Evolutionary conservation across 2,329 filamentous ascomycete species (phyloP).

Genomic region (Fusarium sarcochroum): DNA sequence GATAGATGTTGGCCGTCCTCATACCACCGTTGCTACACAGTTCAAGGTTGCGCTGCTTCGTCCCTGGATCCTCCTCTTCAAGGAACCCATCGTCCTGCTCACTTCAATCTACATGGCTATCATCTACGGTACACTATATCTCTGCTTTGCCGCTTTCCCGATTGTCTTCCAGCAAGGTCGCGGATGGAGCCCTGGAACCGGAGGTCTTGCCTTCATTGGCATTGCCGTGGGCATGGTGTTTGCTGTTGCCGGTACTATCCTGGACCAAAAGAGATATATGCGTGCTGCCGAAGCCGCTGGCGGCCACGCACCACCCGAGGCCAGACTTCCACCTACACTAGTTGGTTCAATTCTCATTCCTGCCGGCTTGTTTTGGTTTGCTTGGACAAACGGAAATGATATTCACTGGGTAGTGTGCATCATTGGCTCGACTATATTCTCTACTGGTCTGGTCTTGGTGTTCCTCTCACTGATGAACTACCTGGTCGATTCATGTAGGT

Average conservation of each 20-base stretch:
- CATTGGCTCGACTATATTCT: slow-evolving; percentile 62
- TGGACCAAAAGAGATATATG: slow-evolving; percentile 68
- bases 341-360: slow-evolving; percentile 72
- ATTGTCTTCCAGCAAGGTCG: slow-evolving; percentile 73
- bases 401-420: slow-evolving; percentile 71
- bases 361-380: slow-evolving; percentile 74
- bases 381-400: slow-evolving; percentile 70
- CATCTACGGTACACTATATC: slow-evolving; percentile 68
- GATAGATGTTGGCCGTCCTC: slow-evolving; percentile 60
- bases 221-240: slow-evolving; percentile 73
- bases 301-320: slow-evolving; percentile 74
- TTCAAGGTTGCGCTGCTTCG: slow-evolving; percentile 71
- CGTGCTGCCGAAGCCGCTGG: slow-evolving; percentile 60
- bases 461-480: slow-evolving; percentile 78
- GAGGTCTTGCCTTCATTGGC: slow-evolving; percentile 74
- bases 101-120: slow-evolving; percentile 75
- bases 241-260: slow-evolving; percentile 67
- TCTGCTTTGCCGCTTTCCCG: slow-evolving; percentile 68
- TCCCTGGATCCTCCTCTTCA: slow-evolving; percentile 75
- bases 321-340: slow-evolving; percentile 71
- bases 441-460: slow-evolving; percentile 71
- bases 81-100: slow-evolving; percentile 76
- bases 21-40: slow-evolving; percentile 60
- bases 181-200: slow-evolving; percentile 71
- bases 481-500: slow-evolving; percentile 72